These are phyloP conservation scores for Heterobasidion annosum DNA, from an alignment of 1,284 basidiomycete genomes.

Conservation along the genomic window DNA sequence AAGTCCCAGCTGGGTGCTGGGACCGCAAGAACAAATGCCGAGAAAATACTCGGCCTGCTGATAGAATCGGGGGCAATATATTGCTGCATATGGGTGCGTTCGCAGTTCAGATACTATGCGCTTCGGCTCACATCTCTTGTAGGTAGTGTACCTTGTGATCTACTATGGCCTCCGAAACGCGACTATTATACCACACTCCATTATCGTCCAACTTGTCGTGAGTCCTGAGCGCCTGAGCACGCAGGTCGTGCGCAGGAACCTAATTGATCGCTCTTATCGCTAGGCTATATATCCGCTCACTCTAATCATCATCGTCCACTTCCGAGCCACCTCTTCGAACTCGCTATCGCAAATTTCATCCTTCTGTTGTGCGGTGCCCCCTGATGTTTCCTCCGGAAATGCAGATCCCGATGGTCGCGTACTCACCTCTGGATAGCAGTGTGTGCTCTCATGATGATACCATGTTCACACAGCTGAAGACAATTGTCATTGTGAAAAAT, in stretches of 20 bases:
- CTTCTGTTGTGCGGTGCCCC: too few relatives aligned
- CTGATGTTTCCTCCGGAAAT: too few relatives aligned
- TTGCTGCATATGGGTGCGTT: slow-evolving; percentile 5
- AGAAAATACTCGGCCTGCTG: slow-evolving; percentile 5
- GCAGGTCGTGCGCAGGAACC: neutral
- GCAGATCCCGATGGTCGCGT: too few relatives aligned
- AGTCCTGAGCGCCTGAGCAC: neutral
- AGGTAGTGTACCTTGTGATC: too few relatives aligned
- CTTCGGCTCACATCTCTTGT: neutral
- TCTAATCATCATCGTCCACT: neutral
- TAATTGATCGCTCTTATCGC: too few relatives aligned
- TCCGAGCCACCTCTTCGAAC: neutral
- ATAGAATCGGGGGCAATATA: slow-evolving; percentile 8
- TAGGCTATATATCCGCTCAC: neutral
- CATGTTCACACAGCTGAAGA: too few relatives aligned
- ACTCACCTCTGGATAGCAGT: too few relatives aligned
- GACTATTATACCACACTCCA: too few relatives aligned
- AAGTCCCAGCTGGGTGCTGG: neutral
- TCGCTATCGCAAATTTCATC: too few relatives aligned
- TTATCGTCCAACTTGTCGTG: neutral
- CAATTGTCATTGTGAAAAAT: too few relatives aligned
- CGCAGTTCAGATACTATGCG: neutral
- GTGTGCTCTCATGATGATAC: too few relatives aligned
- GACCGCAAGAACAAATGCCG: neutral
- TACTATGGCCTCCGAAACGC: too few relatives aligned